These are phyloP conservation scores for Nitzschia palea DNA, from an alignment of 108 stramenopile species.

Conservation along the genomic window DNA sequence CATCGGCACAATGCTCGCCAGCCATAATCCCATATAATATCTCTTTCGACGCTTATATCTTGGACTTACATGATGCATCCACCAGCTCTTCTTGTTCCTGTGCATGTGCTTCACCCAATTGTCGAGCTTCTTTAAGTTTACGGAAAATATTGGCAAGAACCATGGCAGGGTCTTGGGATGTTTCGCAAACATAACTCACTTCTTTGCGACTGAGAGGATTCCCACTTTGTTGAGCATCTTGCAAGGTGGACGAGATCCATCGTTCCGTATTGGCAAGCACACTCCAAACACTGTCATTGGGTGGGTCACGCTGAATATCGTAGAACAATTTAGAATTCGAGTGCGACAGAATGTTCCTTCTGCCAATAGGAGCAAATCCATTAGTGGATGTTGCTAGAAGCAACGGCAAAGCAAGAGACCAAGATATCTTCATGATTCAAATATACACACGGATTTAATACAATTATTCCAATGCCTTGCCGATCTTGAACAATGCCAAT, in stretches of 20 bases:
- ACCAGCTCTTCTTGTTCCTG: constrained; percentile 41
- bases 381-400: neutral
- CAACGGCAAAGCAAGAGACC: neutral
- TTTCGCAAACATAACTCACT: constrained; percentile 79
- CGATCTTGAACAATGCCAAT: no score
- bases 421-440: neutral
- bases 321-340: constrained; percentile 9
- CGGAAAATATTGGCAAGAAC: constrained; percentile 73
- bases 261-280: constrained; percentile 73
- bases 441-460: no score
- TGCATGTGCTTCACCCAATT: constrained; percentile 67
- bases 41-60: no score
- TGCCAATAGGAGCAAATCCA: neutral
- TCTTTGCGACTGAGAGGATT: constrained; percentile 73
- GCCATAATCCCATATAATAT: no score
- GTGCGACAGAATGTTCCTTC: no score
- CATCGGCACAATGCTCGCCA: no score
- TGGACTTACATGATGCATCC: constrained; percentile 30
- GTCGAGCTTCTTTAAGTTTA: constrained; percentile 70
- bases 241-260: constrained; percentile 72
- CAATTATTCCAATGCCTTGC: no score
- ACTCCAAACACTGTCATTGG: constrained; percentile 52
- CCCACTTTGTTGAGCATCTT: constrained; percentile 35
- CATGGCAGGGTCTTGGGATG: constrained; percentile 38
- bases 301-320: constrained; percentile 29